Evolutionary conservation across 2,329 filamentous ascomycete genomes (phyloP).

Genomic region (Calonectria crousiana): DNA sequence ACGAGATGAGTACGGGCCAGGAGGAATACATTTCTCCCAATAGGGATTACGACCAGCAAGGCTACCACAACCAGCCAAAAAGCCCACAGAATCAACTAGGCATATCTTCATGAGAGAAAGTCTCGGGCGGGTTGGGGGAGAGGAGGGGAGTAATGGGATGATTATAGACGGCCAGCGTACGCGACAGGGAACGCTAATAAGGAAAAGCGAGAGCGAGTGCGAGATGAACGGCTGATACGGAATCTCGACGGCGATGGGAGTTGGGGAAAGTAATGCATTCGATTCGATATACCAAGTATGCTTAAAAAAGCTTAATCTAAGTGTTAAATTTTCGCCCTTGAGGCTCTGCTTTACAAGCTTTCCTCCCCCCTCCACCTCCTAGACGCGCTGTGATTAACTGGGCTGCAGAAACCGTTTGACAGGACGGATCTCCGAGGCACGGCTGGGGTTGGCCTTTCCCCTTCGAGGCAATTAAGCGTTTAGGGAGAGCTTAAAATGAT

Average conservation of each 20-base stretch:
- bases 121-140: background rate
- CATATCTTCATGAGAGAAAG: background rate
- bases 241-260: background rate
- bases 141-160: background rate
- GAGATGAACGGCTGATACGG: background rate
- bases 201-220: background rate
- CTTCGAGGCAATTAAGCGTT: background rate
- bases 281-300: constrained; percentile 12
- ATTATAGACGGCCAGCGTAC: background rate
- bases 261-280: background rate
- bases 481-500: background rate
- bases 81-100: background rate
- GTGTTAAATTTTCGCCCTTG: background rate
- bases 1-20: constrained; percentile 37
- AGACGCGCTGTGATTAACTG: background rate
- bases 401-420: background rate
- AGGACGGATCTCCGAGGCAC: background rate
- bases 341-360: background rate
- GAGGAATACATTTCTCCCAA: constrained; percentile 21
- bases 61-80: constrained; percentile 18
- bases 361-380: too few relatives aligned
- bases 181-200: background rate
- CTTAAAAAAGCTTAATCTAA: constrained; percentile 12
- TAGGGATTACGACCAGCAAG: constrained; percentile 16
- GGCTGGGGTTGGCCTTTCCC: background rate